Evolutionary conservation across 2,329 filamentous ascomycete genomes (phyloP).

Genomic region (Nemania bipapillata): DNA sequence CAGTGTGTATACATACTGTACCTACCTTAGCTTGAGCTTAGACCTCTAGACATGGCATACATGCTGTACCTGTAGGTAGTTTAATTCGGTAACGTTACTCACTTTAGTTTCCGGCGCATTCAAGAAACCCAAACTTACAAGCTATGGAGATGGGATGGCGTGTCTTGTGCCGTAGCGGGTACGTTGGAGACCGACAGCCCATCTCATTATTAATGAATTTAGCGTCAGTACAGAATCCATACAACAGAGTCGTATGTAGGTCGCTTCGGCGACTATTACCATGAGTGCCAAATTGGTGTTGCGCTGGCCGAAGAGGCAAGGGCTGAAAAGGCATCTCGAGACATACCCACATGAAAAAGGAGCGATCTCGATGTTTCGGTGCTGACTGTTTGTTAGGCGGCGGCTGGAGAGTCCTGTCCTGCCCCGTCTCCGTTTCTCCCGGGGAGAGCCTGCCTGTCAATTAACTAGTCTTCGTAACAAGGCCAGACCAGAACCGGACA

Average conservation of each 20-base stretch:
- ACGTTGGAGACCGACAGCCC: slow-evolving; percentile 17
- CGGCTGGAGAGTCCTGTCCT: not conserved
- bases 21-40: no score
- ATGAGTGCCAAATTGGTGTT: slow-evolving; percentile 4
- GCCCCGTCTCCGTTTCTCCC: not conserved
- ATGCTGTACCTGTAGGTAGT: no score
- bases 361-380: slow-evolving; percentile 8
- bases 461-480: not conserved
- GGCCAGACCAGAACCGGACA: not conserved
- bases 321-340: slow-evolving; percentile 10
- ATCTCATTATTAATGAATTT: slow-evolving; percentile 37
- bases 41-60: no score
- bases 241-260: slow-evolving; percentile 1
- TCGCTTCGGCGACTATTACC: slow-evolving; percentile 11
- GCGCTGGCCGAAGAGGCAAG: slow-evolving; percentile 14
- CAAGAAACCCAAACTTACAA: not conserved
- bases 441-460: no score
- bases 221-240: no score
- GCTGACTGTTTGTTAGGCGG: not conserved
- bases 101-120: slow-evolving; percentile 5
- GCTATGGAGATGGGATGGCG: slow-evolving; percentile 14
- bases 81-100: slow-evolving; percentile 32
- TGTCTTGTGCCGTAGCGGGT: slow-evolving; percentile 18
- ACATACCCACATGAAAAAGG: slow-evolving; percentile 16
- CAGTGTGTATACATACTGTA: no score